Percentiles rank a stretch among this genome's conserved stretches.
These are phyloP conservation scores for Leucosporidium creatinivorum DNA, from an alignment of 768 basidiomycete species.

Conservation along the genomic window DNA sequence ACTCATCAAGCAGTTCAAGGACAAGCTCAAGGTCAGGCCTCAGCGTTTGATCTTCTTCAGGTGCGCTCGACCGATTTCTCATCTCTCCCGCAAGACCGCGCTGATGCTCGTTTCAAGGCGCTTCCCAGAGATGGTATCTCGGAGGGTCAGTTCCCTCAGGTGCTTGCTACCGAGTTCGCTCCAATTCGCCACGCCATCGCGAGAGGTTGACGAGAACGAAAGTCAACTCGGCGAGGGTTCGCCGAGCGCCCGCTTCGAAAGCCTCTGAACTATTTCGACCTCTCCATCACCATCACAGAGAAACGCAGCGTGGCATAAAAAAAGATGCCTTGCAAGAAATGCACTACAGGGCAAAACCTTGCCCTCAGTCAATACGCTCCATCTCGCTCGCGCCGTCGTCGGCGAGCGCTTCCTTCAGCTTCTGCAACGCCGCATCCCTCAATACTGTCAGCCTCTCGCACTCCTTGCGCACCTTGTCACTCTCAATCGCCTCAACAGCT, in stretches of 20 bases:
- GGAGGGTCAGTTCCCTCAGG: conserved; percentile 20
- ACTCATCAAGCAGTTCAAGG: conserved; percentile 5
- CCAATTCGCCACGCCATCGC: neutral
- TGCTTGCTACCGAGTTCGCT: conserved; percentile 13
- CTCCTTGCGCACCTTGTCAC: conserved; percentile 66
- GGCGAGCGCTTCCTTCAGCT: conserved; percentile 62
- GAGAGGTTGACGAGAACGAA: neutral
- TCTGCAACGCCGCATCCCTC: conserved; percentile 46
- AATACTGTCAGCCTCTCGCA: conserved; percentile 58
- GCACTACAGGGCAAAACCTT: too few relatives aligned
- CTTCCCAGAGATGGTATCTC: conserved; percentile 10
- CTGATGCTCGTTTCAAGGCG: too few relatives aligned
- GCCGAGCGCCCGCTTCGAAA: too few relatives aligned
- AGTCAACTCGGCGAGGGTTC: neutral
- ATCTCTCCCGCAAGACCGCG: too few relatives aligned
- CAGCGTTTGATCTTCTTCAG: conserved; percentile 4
- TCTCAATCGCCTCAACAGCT: conserved; percentile 72
- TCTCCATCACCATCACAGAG: too few relatives aligned
- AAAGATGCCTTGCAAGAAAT: too few relatives aligned
- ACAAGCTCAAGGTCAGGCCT: conserved; percentile 4
- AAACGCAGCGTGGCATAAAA: too few relatives aligned
- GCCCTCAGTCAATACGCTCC: conserved; percentile 6
- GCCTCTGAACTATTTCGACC: too few relatives aligned
- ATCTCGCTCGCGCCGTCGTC: conserved; percentile 64
- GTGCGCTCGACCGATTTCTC: too few relatives aligned